Percentiles rank a stretch among this genome's conserved stretches.
Evolutionary conservation across 2,329 filamentous ascomycete species (phyloP).

Genomic region (Setomelanomma holmii): DNA sequence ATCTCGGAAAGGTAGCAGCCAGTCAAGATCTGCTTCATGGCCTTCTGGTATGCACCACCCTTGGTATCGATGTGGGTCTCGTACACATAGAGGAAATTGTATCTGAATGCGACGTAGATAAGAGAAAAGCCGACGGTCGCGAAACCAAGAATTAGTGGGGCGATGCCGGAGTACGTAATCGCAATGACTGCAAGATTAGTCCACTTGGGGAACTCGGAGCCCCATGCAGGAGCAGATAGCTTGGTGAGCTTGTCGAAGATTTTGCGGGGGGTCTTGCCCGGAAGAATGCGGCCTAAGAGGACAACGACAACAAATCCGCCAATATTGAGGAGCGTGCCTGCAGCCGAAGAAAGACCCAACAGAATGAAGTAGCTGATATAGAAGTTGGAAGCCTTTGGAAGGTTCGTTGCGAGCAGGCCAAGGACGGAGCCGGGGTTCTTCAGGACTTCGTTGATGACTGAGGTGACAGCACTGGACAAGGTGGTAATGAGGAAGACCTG

Average conservation of each 20-base stretch:
- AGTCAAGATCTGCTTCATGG: conserved; percentile 55
- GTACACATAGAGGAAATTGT: conserved; percentile 59
- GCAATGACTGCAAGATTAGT: conserved; percentile 55
- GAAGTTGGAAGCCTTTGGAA: conserved; percentile 90
- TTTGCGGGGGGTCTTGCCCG: conserved; percentile 55
- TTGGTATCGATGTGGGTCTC: conserved; percentile 56
- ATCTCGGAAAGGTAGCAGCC: conserved; percentile 58
- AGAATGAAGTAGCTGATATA: conserved; percentile 95
- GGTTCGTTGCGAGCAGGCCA: conserved; percentile 70
- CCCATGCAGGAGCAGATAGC: conserved; percentile 54
- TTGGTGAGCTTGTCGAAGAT: conserved; percentile 54
- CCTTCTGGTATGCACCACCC: conserved; percentile 55
- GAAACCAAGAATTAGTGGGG: conserved; percentile 57
- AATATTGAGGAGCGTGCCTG: conserved; percentile 71
- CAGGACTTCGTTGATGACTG: conserved; percentile 62
- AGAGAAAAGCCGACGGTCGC: conserved; percentile 53
- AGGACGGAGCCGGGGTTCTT: conserved; percentile 68
- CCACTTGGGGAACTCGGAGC: conserved; percentile 56
- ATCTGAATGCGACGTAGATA: conserved; percentile 57
- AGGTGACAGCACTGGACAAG: conserved; percentile 77
- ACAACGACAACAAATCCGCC: conserved; percentile 83
- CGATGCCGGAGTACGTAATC: conserved; percentile 57
- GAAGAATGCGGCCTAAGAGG: conserved; percentile 72
- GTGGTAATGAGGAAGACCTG: conserved; percentile 93
- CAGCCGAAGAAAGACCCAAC: conserved; percentile 65